Evolutionary conservation across 495 filamentous ascomycete genomes (phyloP).

Genomic region (Xylaria telfairii): DNA sequence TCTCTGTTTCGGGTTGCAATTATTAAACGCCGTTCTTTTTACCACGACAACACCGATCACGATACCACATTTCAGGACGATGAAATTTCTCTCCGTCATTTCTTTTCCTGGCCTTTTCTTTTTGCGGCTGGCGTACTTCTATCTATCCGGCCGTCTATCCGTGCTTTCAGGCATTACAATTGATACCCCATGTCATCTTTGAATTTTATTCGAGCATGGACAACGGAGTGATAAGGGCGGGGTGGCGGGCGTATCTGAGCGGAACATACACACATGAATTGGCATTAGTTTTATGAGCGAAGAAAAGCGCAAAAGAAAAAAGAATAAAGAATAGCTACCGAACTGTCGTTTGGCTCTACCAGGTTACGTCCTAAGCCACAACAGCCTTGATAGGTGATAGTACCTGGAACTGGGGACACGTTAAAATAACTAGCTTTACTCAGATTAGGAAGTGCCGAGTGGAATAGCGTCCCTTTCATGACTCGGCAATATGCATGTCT

Average conservation of each 20-base stretch:
- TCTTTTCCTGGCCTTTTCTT: background rate
- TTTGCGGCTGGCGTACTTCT: background rate
- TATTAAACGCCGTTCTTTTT: background rate
- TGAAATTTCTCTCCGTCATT: background rate
- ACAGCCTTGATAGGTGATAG: background rate
- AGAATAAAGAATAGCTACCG: background rate
- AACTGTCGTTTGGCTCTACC: constrained; percentile 21
- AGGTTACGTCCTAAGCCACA: background rate
- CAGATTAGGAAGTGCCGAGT: no score
- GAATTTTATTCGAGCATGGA: background rate
- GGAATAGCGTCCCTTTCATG: background rate
- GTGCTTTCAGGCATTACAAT: constrained; percentile 38
- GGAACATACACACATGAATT: background rate
- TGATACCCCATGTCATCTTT: constrained; percentile 33
- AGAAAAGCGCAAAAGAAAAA: background rate
- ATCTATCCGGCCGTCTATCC: background rate
- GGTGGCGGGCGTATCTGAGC: background rate
- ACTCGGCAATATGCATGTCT: background rate
- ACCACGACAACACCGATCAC: background rate
- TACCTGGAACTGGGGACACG: background rate
- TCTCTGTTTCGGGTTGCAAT: background rate
- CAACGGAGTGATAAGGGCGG: background rate
- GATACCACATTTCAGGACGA: background rate
- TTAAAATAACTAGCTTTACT: background rate
- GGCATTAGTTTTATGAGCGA: background rate